Evolutionary conservation across 2,329 filamentous ascomycete species (phyloP).

Genomic region (Fusarium praegraminearum): DNA sequence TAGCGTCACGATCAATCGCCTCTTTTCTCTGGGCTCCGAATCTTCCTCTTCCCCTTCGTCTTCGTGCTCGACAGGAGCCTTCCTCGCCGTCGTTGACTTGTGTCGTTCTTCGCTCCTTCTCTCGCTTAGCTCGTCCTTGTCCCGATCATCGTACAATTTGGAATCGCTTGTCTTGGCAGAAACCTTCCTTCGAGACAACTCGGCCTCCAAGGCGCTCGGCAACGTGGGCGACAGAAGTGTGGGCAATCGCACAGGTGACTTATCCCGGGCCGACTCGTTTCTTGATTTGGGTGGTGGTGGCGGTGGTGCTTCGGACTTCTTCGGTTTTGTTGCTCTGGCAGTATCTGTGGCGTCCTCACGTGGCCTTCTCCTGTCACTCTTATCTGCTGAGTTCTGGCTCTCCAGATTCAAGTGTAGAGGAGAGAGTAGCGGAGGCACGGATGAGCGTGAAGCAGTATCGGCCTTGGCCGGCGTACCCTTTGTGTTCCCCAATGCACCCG

Average conservation of each 20-base stretch:
- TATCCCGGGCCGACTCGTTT: conserved; percentile 54
- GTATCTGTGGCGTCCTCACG: conserved; percentile 48
- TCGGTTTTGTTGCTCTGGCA: conserved; percentile 49
- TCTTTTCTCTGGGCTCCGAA: conserved; percentile 39
- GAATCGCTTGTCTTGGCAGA: conserved; percentile 39
- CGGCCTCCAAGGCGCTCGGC: conserved; percentile 63
- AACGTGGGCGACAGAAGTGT: conserved; percentile 68
- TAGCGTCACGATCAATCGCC: conserved; percentile 58
- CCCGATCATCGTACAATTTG: conserved; percentile 36
- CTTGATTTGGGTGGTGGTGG: conserved; percentile 47
- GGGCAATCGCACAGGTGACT: conserved; percentile 57
- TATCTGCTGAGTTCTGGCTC: conserved; percentile 51
- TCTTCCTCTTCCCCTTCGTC: conserved; percentile 54
- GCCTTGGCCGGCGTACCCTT: conserved; percentile 55
- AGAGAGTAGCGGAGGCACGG: conserved; percentile 65
- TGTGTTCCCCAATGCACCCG: conserved; percentile 51
- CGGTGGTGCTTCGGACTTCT: conserved; percentile 44
- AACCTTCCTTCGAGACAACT: conserved; percentile 51
- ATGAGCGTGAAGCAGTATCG: conserved; percentile 54
- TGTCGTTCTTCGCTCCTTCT: conserved; percentile 38
- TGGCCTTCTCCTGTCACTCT: conserved; percentile 52
- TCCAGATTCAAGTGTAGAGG: conserved; percentile 63
- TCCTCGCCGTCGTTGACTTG: conserved; percentile 43
- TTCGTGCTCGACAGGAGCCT: conserved; percentile 47
- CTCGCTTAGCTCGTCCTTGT: conserved; percentile 38